Evolutionary conservation across 1,139 yeast species (phyloP).

Genomic region (Taiozyma sp.): DNA sequence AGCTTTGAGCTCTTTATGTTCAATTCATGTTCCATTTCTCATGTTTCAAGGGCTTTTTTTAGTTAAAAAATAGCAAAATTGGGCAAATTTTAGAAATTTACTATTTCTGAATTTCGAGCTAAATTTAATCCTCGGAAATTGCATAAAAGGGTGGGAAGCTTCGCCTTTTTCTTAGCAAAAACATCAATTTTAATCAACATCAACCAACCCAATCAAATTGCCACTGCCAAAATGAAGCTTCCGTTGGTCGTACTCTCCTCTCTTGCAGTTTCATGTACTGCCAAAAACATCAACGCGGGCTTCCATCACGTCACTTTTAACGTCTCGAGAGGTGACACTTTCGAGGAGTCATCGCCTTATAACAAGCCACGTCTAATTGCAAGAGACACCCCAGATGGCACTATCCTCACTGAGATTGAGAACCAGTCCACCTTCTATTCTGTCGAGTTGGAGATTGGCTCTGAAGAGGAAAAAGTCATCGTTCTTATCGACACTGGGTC

Average conservation of each 20-base stretch:
- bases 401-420: slow-evolving; percentile 34
- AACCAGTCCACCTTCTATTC: slow-evolving; percentile 48
- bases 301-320: slow-evolving; percentile 13
- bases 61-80: no score
- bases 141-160: no score
- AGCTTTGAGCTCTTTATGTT: no score
- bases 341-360: slow-evolving; percentile 16
- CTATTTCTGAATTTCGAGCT: no score
- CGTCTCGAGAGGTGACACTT: slow-evolving; percentile 26
- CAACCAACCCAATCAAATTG: background rate
- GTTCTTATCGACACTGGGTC: slow-evolving; percentile 71
- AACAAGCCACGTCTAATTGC: slow-evolving; percentile 27
- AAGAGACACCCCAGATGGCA: slow-evolving; percentile 32
- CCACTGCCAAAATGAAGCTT: background rate
- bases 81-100: no score
- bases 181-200: background rate
- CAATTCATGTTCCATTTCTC: no score
- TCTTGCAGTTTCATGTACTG: background rate
- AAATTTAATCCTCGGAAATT: no score
- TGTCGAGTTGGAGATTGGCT: slow-evolving; percentile 46
- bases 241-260: background rate
- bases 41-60: no score
- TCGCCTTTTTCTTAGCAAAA: background rate
- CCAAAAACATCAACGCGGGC: slow-evolving; percentile 8
- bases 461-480: slow-evolving; percentile 45